These are phyloP conservation scores for Tuber umbilicatum DNA, from an alignment of 495 filamentous ascomycete genomes.

Conservation along the genomic window DNA sequence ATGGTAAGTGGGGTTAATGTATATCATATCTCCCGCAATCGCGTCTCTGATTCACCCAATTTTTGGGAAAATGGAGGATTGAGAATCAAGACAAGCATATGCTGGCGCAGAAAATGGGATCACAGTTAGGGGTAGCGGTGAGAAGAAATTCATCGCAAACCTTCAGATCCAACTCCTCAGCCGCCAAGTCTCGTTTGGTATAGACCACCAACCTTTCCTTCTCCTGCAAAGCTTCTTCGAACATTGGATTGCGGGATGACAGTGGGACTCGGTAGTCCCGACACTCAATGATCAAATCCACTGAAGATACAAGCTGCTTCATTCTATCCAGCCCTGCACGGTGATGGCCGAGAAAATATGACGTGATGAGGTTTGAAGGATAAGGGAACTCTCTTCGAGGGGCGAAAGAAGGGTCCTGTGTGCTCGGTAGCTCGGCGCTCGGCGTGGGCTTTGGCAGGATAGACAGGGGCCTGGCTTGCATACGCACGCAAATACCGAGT, in stretches of 20 bases:
- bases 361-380: conserved; percentile 66
- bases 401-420: conserved; percentile 50
- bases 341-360: conserved; percentile 98
- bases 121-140: neutral
- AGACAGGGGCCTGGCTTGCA: neutral
- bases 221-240: conserved; percentile 65
- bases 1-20: neutral
- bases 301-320: conserved; percentile 69
- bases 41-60: neutral
- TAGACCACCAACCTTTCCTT: conserved; percentile 76
- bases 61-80: neutral
- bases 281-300: conserved; percentile 89
- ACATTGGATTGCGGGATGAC: conserved; percentile 81
- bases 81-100: neutral
- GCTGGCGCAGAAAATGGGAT: neutral
- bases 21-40: neutral
- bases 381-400: conserved; percentile 66
- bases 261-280: conserved; percentile 87
- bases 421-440: neutral
- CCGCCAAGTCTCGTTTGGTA: conserved; percentile 76
- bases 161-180: conserved; percentile 27
- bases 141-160: conserved; percentile 22
- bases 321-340: conserved; percentile 73
- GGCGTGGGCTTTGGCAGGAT: neutral
- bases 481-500: neutral